Percentiles rank a stretch among this genome's conserved stretches.
phyloP scores from a whole-genome alignment of 2,329 filamentous ascomycete species.

The Mycosphaerella arachidis region DNA sequence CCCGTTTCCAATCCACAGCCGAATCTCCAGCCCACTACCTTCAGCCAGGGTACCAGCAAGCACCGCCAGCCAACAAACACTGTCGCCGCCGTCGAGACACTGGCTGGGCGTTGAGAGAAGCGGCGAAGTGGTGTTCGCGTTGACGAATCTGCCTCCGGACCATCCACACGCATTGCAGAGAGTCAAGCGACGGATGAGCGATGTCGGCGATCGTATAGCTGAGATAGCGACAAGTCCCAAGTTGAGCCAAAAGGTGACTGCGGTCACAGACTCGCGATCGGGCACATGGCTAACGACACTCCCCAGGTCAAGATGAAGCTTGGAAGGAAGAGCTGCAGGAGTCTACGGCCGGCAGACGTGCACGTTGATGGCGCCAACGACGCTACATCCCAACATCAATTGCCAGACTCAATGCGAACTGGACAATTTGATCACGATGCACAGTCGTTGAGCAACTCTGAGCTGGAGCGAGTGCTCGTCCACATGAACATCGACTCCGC shows the following conservation, averaged over 20 bases:
- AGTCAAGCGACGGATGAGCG: slow-evolving; percentile 9
- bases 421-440: not conserved
- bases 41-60: not conserved
- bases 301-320: slow-evolving; percentile 2
- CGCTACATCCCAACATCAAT: not conserved
- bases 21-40: not conserved
- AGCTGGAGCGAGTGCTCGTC: not conserved
- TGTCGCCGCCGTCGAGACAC: not conserved
- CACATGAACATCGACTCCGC: not conserved
- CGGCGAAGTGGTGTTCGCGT: slow-evolving; percentile 21
- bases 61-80: not conserved
- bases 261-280: not conserved
- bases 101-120: not conserved
- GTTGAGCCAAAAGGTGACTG: slow-evolving; percentile 21
- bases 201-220: slow-evolving; percentile 10
- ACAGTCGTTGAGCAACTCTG: not conserved
- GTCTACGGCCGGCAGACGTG: not conserved
- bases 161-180: slow-evolving; percentile 29
- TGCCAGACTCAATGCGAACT: not conserved
- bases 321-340: not conserved
- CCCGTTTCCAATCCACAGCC: not conserved
- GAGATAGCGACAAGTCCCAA: slow-evolving; percentile 26
- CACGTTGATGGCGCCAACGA: not conserved
- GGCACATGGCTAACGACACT: not conserved
- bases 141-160: slow-evolving; percentile 28